phyloP scores from a whole-genome alignment of 179 eudicot genomes.

The Spinacia oleracea region DNA sequence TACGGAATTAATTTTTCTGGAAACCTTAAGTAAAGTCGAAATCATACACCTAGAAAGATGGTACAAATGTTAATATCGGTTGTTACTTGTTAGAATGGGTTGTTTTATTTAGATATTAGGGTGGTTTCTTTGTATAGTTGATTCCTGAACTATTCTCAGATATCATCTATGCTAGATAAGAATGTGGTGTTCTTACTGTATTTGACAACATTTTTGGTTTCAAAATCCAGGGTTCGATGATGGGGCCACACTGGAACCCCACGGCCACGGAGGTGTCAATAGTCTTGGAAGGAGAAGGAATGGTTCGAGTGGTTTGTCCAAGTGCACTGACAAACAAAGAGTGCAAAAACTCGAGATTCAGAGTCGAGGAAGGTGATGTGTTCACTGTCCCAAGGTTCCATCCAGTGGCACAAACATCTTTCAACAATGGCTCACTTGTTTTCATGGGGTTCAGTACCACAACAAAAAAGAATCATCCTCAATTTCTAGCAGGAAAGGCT shows the following conservation, averaged over 20 bases:
- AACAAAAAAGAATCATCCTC: conserved; percentile 51
- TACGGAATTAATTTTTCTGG: too few relatives aligned
- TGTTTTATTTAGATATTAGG: not conserved
- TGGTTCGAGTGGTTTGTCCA: conserved; percentile 64
- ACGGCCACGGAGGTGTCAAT: conserved; percentile 57
- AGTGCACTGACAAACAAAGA: conserved; percentile 36
- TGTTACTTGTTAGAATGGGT: not conserved
- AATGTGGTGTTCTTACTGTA: not conserved
- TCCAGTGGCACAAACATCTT: conserved; percentile 75
- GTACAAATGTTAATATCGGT: too few relatives aligned
- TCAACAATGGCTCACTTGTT: conserved; percentile 60
- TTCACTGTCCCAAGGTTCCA: conserved; percentile 68
- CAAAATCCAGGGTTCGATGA: conserved; percentile 67
- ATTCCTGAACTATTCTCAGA: not conserved
- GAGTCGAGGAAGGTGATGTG: conserved; percentile 72
- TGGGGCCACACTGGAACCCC: conserved; percentile 98
- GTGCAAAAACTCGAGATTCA: conserved; percentile 49
- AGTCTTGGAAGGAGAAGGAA: conserved; percentile 69
- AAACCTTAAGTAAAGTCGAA: too few relatives aligned
- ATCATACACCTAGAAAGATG: too few relatives aligned
- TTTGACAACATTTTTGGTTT: not conserved
- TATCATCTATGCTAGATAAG: not conserved
- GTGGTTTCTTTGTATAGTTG: not conserved
- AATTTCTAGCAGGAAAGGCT: conserved; percentile 61
- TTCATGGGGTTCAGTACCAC: conserved; percentile 72